These are phyloP conservation scores for Primulina tabacum DNA, from an alignment of 257 asterid species.

Conservation along the genomic window DNA sequence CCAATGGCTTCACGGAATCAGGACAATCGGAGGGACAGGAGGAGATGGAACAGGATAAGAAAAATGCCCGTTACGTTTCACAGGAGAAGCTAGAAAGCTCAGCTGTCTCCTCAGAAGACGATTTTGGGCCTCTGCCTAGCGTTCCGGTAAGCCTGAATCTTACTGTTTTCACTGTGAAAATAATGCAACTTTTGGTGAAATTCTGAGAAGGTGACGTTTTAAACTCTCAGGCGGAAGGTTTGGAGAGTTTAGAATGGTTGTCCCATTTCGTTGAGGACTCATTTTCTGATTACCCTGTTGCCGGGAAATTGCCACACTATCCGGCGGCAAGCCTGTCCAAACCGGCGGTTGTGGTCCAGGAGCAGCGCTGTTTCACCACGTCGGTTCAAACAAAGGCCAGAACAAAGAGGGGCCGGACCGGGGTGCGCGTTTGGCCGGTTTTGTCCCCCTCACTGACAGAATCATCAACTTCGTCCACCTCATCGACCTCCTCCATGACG, in stretches of 20 bases:
- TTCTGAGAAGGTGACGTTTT: too few relatives aligned
- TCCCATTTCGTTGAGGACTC: slow-evolving; percentile 91
- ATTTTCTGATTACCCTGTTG: slow-evolving; percentile 46
- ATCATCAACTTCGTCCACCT: slow-evolving; percentile 49
- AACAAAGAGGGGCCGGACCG: slow-evolving; percentile 60
- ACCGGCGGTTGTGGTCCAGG: slow-evolving; percentile 20
- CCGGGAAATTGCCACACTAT: slow-evolving; percentile 23
- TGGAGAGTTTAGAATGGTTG: slow-evolving; percentile 86
- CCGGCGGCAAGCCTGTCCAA: slow-evolving; percentile 24
- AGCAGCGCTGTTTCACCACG: slow-evolving; percentile 33
- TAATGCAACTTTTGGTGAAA: too few relatives aligned
- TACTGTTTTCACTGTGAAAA: too few relatives aligned
- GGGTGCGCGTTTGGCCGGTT: slow-evolving; percentile 60
- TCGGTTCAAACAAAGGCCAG: slow-evolving; percentile 86
- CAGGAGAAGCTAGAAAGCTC: too few relatives aligned
- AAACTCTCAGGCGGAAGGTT: slow-evolving; percentile 58
- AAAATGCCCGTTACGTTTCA: too few relatives aligned
- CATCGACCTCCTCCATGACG: slow-evolving; percentile 57
- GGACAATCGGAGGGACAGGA: too few relatives aligned
- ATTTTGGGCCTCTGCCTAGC: too few relatives aligned
- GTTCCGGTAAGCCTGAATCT: too few relatives aligned
- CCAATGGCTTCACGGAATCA: too few relatives aligned
- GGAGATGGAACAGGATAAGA: too few relatives aligned
- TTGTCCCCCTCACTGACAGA: slow-evolving; percentile 48
- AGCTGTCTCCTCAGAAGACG: too few relatives aligned